Conservation (phyloP, 306 rosid genomes). For the Inga laurina region DNA sequence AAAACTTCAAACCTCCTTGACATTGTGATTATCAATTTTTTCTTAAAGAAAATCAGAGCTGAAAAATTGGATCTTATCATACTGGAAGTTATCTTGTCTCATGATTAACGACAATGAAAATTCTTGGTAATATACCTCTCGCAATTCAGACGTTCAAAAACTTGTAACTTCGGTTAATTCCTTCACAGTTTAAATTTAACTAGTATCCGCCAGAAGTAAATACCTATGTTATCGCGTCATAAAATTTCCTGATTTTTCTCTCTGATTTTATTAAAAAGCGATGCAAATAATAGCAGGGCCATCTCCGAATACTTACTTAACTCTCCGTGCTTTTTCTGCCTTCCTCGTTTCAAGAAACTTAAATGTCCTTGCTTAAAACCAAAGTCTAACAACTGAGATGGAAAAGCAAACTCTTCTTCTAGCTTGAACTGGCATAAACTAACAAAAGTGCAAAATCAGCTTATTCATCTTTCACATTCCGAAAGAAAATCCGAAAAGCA, state of each 20-base stretch:
- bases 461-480: neutral
- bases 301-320: conserved; percentile 15
- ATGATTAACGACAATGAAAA: neutral
- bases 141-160: conserved; percentile 3
- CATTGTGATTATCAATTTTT: too few relatives aligned
- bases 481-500: conserved; percentile 2
- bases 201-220: conserved; percentile 12
- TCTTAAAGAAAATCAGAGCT: neutral
- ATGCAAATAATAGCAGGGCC: neutral
- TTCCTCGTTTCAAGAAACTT: conserved; percentile 7
- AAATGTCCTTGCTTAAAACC: conserved; percentile 1
- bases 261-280: neutral
- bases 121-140: neutral
- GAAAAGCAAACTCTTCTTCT: neutral
- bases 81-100: neutral
- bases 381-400: conserved; percentile 19
- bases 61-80: conserved; percentile 15
- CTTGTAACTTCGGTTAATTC: conserved; percentile 6
- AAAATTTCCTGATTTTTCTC: neutral
- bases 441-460: neutral
- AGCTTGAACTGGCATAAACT: neutral
- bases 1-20: neutral
- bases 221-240: neutral
- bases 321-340: neutral
- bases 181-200: neutral